These are phyloP conservation scores for Chenopodium album DNA, from an alignment of 148 eudicot genomes.

Conservation along the genomic window DNA sequence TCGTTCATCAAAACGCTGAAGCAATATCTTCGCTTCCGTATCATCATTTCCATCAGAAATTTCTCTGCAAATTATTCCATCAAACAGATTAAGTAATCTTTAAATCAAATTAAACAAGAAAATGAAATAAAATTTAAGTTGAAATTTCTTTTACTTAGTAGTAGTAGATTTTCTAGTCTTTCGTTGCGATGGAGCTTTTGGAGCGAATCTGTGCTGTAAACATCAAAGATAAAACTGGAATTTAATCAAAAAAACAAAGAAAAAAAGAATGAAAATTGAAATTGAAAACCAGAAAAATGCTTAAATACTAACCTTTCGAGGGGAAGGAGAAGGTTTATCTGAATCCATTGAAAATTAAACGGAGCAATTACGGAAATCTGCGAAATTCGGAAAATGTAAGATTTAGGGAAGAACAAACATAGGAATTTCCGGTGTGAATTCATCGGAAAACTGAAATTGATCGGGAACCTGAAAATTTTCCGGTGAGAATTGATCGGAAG, in stretches of 20 bases:
- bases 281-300: too few relatives aligned
- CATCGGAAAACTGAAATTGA: background rate
- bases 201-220: conserved; percentile 39
- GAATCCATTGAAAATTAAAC: conserved; percentile 27
- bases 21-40: conserved; percentile 1
- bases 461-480: background rate
- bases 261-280: background rate
- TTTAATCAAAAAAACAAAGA: background rate
- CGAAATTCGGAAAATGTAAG: background rate
- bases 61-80: conserved; percentile 33
- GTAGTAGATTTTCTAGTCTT: conserved; percentile 16
- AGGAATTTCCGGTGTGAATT: background rate
- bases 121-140: background rate
- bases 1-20: conserved; percentile 2
- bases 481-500: background rate
- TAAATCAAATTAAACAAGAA: too few relatives aligned
- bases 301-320: conserved; percentile 28
- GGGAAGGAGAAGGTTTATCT: conserved; percentile 23
- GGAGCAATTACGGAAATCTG: background rate
- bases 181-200: conserved; percentile 40
- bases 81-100: background rate
- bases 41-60: conserved; percentile 26
- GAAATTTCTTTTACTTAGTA: conserved; percentile 24
- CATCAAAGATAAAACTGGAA: background rate
- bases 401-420: background rate